phyloP scores from a whole-genome alignment of 768 basidiomycete species.

The Leucosporidium creatinivorum region DNA sequence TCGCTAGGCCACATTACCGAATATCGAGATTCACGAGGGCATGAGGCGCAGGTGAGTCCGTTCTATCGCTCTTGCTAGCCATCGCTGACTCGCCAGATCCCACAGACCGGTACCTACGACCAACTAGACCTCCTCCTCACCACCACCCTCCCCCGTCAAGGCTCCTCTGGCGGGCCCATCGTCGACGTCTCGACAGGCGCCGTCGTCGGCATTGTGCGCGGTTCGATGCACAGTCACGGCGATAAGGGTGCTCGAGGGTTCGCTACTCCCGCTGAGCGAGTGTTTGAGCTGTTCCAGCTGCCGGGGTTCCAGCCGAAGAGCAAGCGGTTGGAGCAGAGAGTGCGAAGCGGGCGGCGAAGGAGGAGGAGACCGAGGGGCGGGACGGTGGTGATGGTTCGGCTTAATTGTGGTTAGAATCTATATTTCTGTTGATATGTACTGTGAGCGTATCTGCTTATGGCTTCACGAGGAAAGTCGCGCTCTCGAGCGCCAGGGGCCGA shows the following conservation, averaged over 20 bases:
- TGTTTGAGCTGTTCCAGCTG: slow-evolving; percentile 13
- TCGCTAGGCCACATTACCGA: slow-evolving; percentile 50
- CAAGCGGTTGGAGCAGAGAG: too few species aligned
- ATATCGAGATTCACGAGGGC: slow-evolving; percentile 56
- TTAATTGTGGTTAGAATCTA: too few species aligned
- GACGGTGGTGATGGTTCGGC: too few species aligned
- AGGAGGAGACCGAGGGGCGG: too few species aligned
- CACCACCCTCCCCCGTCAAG: slow-evolving; percentile 52
- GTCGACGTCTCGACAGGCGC: slow-evolving; percentile 56
- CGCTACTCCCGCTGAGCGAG: slow-evolving; percentile 24
- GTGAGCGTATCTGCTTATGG: too few species aligned
- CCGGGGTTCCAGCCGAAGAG: not conserved
- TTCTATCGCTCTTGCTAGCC: too few species aligned
- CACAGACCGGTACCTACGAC: slow-evolving; percentile 62
- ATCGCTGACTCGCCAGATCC: not conserved
- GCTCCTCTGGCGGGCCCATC: slow-evolving; percentile 65
- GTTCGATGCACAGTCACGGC: slow-evolving; percentile 20
- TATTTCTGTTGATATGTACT: too few species aligned
- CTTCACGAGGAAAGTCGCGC: too few species aligned
- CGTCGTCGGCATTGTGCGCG: slow-evolving; percentile 57
- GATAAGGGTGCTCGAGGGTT: slow-evolving; percentile 15
- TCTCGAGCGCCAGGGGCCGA: too few species aligned
- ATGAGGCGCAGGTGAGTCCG: not conserved
- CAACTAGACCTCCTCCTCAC: slow-evolving; percentile 55
- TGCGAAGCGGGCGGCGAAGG: too few species aligned